Evolutionary conservation across 768 basidiomycete species (phyloP).

Genomic region (Clavaria fumosa): DNA sequence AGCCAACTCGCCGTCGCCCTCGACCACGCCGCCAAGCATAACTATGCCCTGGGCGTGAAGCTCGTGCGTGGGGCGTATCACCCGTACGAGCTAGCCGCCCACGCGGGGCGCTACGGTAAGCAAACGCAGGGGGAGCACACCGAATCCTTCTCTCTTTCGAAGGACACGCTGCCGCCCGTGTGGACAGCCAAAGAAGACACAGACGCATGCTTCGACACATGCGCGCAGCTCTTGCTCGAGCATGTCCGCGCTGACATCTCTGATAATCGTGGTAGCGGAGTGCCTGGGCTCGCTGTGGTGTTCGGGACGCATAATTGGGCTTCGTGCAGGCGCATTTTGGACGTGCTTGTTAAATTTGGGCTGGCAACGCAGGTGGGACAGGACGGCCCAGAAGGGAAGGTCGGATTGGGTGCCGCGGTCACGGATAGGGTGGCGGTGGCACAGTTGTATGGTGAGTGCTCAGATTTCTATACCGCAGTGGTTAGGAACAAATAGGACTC

Average conservation of each 20-base stretch:
- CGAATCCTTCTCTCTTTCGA: constrained; percentile 34
- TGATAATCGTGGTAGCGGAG: constrained; percentile 1
- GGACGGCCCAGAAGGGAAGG: constrained; percentile 8
- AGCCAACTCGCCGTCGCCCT: constrained; percentile 51
- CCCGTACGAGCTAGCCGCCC: constrained; percentile 48
- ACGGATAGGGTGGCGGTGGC: constrained; percentile 57
- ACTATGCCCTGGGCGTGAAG: constrained; percentile 76
- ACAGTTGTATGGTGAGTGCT: constrained; percentile 59
- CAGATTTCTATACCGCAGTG: too few relatives aligned
- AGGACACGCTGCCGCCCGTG: constrained; percentile 46
- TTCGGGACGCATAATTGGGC: constrained; percentile 83
- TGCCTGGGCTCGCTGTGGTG: constrained; percentile 38
- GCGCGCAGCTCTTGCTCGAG: constrained; percentile 38
- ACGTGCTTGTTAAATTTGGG: constrained; percentile 39
- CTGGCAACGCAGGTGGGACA: constrained; percentile 28
- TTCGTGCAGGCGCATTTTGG: constrained; percentile 46
- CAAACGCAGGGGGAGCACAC: constrained; percentile 4
- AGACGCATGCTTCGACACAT: constrained; percentile 55
- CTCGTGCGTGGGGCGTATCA: constrained; percentile 92
- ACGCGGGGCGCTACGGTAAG: constrained; percentile 17
- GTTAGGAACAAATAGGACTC: too few relatives aligned
- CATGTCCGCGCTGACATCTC: constrained; percentile 38
- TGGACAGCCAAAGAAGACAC: constrained; percentile 57
- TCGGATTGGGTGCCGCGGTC: constrained; percentile 35
- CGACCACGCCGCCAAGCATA: constrained; percentile 42